Evolutionary conservation across 495 filamentous ascomycete species (phyloP).

Genomic region (Jackrogersella minutella): DNA sequence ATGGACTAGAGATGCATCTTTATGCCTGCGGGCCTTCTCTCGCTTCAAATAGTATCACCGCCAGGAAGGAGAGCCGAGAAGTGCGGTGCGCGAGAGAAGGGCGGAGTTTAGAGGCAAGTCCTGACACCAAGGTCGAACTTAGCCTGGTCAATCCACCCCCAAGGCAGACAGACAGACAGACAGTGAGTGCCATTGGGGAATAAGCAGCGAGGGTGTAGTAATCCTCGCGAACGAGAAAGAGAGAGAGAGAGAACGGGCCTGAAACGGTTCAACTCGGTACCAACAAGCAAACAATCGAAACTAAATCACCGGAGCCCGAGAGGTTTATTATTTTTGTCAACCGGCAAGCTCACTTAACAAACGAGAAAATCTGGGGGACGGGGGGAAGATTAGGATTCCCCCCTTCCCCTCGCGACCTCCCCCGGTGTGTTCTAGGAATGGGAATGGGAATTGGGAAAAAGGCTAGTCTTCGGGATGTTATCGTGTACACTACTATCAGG

Average conservation of each 20-base stretch:
- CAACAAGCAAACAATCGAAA: constrained; percentile 2
- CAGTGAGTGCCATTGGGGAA: constrained; percentile 11
- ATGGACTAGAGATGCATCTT: constrained; percentile 30
- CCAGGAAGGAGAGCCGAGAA: constrained; percentile 17
- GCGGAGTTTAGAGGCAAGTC: constrained; percentile 34
- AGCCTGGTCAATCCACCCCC: constrained; percentile 33
- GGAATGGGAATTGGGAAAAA: background rate
- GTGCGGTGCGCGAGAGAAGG: constrained; percentile 15
- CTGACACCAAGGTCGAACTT: constrained; percentile 28
- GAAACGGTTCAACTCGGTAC: constrained; percentile 34
- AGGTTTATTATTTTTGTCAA: constrained; percentile 7
- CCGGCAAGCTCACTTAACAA: constrained; percentile 3
- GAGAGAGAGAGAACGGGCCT: constrained; percentile 28
- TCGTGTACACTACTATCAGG: constrained; percentile 39
- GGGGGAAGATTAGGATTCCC: background rate
- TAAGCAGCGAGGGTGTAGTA: constrained; percentile 37
- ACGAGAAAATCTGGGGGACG: background rate
- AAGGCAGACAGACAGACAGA: constrained; percentile 8
- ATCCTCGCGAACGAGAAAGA: constrained; percentile 32
- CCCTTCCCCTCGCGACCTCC: background rate
- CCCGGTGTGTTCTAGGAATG: constrained; percentile 1
- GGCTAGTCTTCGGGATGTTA: constrained; percentile 33
- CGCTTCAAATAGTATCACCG: constrained; percentile 18
- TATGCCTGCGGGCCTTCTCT: constrained; percentile 32
- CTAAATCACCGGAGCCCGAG: constrained; percentile 13